phyloP scores from a whole-genome alignment of 192 early-diverging fungal species.

The Chytriomyces confervae region DNA sequence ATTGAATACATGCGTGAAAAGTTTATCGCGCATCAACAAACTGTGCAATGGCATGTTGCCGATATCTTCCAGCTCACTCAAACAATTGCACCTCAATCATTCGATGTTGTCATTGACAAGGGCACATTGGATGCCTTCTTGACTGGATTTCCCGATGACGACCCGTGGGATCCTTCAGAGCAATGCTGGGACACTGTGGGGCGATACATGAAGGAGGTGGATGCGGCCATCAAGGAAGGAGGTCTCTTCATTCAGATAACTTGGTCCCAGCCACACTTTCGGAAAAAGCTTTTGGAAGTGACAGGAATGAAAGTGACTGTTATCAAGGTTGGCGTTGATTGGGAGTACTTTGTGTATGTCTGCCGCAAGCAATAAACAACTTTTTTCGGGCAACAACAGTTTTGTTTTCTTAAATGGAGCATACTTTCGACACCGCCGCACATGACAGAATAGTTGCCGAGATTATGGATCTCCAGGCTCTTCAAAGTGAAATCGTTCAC shows the following conservation, averaged over 20 bases:
- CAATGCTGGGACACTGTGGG: conserved; percentile 71
- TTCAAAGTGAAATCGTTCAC: too few species aligned
- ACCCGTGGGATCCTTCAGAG: conserved; percentile 84
- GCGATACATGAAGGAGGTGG: conserved; percentile 77
- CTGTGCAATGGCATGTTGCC: conserved; percentile 57
- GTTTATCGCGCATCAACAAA: conserved; percentile 53
- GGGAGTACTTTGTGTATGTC: conserved; percentile 43
- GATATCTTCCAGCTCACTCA: conserved; percentile 75
- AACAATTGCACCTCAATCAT: conserved; percentile 38
- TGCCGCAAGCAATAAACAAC: conserved; percentile 6
- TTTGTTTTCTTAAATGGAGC: too few species aligned
- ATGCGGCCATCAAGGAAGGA: conserved; percentile 72
- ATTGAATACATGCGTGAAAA: conserved; percentile 74
- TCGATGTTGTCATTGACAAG: conserved; percentile 87
- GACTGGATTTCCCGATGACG: conserved; percentile 67
- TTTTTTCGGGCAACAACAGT: background rate
- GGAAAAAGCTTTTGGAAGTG: conserved; percentile 71
- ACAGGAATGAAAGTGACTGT: conserved; percentile 55
- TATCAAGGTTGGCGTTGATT: conserved; percentile 54
- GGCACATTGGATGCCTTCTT: conserved; percentile 92
- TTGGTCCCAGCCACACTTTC: conserved; percentile 91
- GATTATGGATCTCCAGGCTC: too few species aligned
- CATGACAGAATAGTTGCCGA: too few species aligned
- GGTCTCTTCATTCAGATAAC: conserved; percentile 89
- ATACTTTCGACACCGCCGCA: too few species aligned